Percentiles rank a stretch among this genome's conserved stretches.
Conservation (phyloP, 768 basidiomycete genomes). For the Pleurotus pulmonarius region DNA sequence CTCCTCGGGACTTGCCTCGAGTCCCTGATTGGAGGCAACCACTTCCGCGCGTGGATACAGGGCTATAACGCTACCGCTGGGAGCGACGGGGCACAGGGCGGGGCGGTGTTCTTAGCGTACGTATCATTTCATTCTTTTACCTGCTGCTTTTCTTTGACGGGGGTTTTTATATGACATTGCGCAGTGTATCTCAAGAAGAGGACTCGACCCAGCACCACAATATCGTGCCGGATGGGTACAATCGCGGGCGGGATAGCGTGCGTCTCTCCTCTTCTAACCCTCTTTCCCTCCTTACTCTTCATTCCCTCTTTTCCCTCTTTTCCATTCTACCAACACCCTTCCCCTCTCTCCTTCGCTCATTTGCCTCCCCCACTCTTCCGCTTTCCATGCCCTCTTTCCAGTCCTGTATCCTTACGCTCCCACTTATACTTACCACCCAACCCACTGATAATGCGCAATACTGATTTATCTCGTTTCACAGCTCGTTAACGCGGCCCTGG, state of each 20-base stretch:
- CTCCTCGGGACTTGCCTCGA: slow-evolving; percentile 70
- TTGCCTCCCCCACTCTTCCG: too few species aligned
- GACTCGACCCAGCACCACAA: slow-evolving; percentile 31
- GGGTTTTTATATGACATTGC: too few species aligned
- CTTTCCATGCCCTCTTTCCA: too few species aligned
- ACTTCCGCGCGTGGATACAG: slow-evolving; percentile 62
- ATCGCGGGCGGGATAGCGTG: slow-evolving; percentile 33
- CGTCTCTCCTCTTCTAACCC: not conserved
- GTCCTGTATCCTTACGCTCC: too few species aligned
- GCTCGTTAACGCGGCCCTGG: slow-evolving; percentile 19
- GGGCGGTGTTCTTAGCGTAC: slow-evolving; percentile 61
- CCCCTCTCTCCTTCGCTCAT: too few species aligned
- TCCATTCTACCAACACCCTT: too few species aligned
- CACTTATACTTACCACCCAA: too few species aligned
- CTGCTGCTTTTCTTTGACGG: too few species aligned
- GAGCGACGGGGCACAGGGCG: slow-evolving; percentile 43
- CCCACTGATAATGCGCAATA: too few species aligned
- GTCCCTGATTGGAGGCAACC: slow-evolving; percentile 75
- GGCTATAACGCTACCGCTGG: slow-evolving; percentile 39
- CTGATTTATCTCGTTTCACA: not conserved
- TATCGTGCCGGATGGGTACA: slow-evolving; percentile 45
- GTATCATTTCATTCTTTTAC: too few species aligned
- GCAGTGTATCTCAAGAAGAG: slow-evolving; percentile 47
- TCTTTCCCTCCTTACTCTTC: too few species aligned
- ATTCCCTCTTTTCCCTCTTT: too few species aligned